Conservation (phyloP, 2,329 filamentous ascomycete species). For the Fusarium compactum region DNA sequence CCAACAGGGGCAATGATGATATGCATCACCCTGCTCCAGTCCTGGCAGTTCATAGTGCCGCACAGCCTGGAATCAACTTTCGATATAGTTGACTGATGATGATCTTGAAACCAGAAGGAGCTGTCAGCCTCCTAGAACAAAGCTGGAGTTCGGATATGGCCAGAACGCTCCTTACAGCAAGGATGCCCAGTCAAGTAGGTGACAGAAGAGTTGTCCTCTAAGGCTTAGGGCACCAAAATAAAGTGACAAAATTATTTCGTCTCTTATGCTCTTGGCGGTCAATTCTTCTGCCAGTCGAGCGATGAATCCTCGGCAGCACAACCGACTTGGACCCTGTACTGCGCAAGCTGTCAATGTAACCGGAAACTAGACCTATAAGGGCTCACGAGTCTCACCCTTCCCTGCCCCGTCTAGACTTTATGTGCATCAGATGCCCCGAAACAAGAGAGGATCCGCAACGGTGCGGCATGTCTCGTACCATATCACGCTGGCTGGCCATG, state of each 20-base stretch:
- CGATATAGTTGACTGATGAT: neutral
- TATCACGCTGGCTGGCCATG: conserved; percentile 39
- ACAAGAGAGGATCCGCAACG: conserved; percentile 9
- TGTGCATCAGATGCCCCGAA: conserved; percentile 10
- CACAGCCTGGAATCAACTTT: conserved; percentile 4
- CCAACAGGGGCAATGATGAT: neutral
- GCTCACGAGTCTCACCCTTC: neutral
- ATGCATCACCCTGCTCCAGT: neutral
- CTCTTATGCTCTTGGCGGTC: neutral
- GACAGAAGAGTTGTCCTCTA: neutral
- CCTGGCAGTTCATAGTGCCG: neutral
- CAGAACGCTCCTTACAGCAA: neutral
- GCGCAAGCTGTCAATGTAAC: conserved; percentile 2
- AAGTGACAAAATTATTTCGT: neutral
- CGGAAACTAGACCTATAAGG: conserved; percentile 6
- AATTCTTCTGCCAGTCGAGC: neutral
- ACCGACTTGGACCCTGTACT: conserved; percentile 27
- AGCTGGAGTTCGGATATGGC: conserved; percentile 4
- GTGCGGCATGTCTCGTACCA: conserved; percentile 36
- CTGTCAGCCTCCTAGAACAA: neutral
- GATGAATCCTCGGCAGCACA: conserved; percentile 26
- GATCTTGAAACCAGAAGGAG: neutral
- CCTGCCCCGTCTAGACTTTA: conserved; percentile 4
- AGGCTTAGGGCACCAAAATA: neutral
- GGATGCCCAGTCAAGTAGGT: conserved; percentile 2